Base-by-base conservation (phyloP, 306 rosid genomes). In the Benincasa hispida region DNA sequence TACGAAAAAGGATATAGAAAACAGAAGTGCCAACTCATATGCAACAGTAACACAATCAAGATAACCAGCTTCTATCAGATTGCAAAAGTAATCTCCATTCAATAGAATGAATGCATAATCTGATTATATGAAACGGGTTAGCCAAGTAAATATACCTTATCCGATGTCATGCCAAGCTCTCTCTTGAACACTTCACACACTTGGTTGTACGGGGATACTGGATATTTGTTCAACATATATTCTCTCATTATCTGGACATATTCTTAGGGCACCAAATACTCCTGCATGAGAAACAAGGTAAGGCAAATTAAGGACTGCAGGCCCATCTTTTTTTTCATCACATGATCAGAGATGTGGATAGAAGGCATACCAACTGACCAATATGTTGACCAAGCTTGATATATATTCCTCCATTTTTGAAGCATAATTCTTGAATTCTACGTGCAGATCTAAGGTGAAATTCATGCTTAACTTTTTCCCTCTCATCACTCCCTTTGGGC, bases 361-460 rank as follows among this genome's bases (percentile, higher is more conserved):
- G 63, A 77, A 82, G 84, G 72, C 72, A 63, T 90, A 94, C 98
- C 96, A 94, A 77, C 77, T 94, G 98, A 74, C 97, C 91, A 72
- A 94, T 76, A 87, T 94, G 98, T 76, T 94, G 98, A 22, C 98
- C 98, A 41, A 94, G 96, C 86, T 94, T 94, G 79, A 94, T 94
- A 76, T 94, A 94, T 84, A 94, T 59, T 76, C 98, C 98, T 83
- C 97, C 98, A 81, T 94, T 94, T 86, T 78, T 87, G 79, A 94
- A 94, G 81, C 97, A 94, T 27, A 94, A 81, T 10, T 90, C 92
- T 85, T 86, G 92, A 82, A 94, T 92, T 53, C 85, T 94, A 66
- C 78, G 86, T 1, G 98, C 98, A 10, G 98, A 94, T 78, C 98
- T 87, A 11, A 87, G 89, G 83, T 94, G 98, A 78, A 94, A 97